phyloP scores from a whole-genome alignment of 1,284 basidiomycete species.

The Singerocomus inundabilis region DNA sequence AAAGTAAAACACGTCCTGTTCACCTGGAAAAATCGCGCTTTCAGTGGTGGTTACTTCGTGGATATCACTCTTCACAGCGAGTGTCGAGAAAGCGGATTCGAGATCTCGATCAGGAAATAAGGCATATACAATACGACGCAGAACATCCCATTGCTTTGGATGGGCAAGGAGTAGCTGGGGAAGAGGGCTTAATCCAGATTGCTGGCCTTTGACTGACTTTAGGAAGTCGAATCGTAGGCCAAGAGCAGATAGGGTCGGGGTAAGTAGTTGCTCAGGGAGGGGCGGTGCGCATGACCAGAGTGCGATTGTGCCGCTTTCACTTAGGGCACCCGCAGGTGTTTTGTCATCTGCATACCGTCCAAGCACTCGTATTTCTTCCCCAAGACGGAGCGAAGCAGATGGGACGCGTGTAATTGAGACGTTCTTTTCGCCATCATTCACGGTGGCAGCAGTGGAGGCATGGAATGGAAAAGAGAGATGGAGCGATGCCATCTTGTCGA shows the following conservation, averaged over 20 bases:
- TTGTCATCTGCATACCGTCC: conserved; percentile 21
- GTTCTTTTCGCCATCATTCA: conserved; percentile 14
- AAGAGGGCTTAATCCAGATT: conserved; percentile 11
- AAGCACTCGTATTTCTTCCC: conserved; percentile 11
- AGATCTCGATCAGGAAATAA: conserved; percentile 26
- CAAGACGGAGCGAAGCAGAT: conserved; percentile 19
- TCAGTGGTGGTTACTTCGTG: conserved; percentile 7
- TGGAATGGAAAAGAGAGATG: conserved; percentile 30
- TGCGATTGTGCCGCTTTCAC: conserved; percentile 24
- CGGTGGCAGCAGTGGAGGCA: conserved; percentile 4
- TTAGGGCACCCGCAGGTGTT: conserved; percentile 26
- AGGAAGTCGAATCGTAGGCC: conserved; percentile 18
- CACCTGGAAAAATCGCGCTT: conserved; percentile 40
- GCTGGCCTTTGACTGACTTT: background rate
- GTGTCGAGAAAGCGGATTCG: conserved; percentile 46
- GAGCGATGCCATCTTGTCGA: conserved; percentile 23
- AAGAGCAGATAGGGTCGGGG: conserved; percentile 25
- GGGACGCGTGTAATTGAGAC: conserved; percentile 7
- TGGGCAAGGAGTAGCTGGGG: conserved; percentile 31
- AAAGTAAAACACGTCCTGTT: conserved; percentile 66
- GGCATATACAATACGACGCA: conserved; percentile 12
- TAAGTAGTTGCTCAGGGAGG: conserved; percentile 22
- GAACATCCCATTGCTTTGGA: conserved; percentile 23
- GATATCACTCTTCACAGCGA: conserved; percentile 43
- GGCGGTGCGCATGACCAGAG: conserved; percentile 33